These are phyloP conservation scores for Kodamaea jinghongensis DNA, from an alignment of 805 yeast genomes.

Conservation along the genomic window DNA sequence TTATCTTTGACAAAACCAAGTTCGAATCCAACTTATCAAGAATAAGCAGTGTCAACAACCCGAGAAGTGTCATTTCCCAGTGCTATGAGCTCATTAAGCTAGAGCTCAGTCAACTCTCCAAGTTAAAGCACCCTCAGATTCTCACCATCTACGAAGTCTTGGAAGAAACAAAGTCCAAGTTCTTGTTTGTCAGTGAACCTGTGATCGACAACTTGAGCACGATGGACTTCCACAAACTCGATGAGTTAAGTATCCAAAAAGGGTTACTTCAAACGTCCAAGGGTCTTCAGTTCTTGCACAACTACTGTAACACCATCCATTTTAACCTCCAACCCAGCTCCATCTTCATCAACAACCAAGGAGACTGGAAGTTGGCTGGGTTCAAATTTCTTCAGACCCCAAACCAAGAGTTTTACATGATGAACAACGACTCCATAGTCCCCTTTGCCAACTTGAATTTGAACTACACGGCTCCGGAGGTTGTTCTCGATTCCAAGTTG, in stretches of 20 bases:
- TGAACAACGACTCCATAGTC: slow-evolving; percentile 71
- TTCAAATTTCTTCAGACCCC: slow-evolving; percentile 49
- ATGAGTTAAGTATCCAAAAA: slow-evolving; percentile 71
- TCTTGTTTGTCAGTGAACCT: slow-evolving; percentile 82
- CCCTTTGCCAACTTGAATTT: slow-evolving; percentile 75
- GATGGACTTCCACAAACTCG: slow-evolving; percentile 38
- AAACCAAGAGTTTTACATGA: slow-evolving; percentile 56
- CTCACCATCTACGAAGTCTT: slow-evolving; percentile 82
- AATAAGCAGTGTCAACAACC: slow-evolving; percentile 32
- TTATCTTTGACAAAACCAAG: slow-evolving; percentile 79
- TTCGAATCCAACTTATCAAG: slow-evolving; percentile 53
- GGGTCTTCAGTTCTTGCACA: slow-evolving; percentile 81
- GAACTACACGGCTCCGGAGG: slow-evolving; percentile 82
- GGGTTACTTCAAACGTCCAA: slow-evolving; percentile 78
- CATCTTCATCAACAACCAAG: slow-evolving; percentile 71
- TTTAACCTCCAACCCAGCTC: slow-evolving; percentile 76
- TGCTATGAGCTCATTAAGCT: slow-evolving; percentile 59
- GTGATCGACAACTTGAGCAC: slow-evolving; percentile 56
- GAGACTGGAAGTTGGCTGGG: slow-evolving; percentile 94
- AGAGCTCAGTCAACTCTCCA: slow-evolving; percentile 71
- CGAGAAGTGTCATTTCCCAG: slow-evolving; percentile 57
- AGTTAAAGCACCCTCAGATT: slow-evolving; percentile 86
- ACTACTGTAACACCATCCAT: slow-evolving; percentile 71
- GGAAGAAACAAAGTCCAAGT: slow-evolving; percentile 77
- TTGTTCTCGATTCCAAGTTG: slow-evolving; percentile 56